These are phyloP conservation scores for Sherardia arvensis DNA, from an alignment of 257 asterid species.

Conservation along the genomic window DNA sequence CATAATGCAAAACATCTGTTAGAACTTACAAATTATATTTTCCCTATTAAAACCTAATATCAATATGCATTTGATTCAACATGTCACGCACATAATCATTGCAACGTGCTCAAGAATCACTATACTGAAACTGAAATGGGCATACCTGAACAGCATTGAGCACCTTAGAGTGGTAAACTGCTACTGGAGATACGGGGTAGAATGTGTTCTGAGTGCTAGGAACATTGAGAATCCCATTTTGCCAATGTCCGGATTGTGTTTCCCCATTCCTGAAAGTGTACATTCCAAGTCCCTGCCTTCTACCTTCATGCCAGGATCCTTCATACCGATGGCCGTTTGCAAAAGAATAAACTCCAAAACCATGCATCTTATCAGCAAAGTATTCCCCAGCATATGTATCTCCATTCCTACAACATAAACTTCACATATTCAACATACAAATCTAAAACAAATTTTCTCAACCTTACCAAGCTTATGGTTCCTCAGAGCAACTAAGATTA, in stretches of 20 bases:
- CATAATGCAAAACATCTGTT: neutral
- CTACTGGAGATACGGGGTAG: conserved; percentile 69
- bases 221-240: conserved; percentile 71
- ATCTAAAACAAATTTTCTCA: neutral
- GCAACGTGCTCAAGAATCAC: neutral
- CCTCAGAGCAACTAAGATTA: neutral
- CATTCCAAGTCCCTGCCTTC: conserved; percentile 83
- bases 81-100: too few species aligned
- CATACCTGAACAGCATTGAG: conserved; percentile 75
- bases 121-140: neutral
- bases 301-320: conserved; percentile 95
- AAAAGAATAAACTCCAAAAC: conserved; percentile 71
- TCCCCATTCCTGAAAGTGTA: conserved; percentile 78
- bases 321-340: conserved; percentile 81
- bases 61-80: neutral
- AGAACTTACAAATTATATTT: neutral
- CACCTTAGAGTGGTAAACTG: conserved; percentile 78
- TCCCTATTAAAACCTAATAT: neutral
- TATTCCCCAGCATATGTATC: conserved; percentile 87
- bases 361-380: conserved; percentile 89
- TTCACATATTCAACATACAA: neutral
- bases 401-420: conserved; percentile 47
- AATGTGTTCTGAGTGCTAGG: conserved; percentile 68
- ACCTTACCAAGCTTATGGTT: neutral
- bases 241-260: conserved; percentile 89